These are phyloP conservation scores for Eucalyptus erythrocorys DNA, from an alignment of 345 rosid genomes.

Conservation along the genomic window DNA sequence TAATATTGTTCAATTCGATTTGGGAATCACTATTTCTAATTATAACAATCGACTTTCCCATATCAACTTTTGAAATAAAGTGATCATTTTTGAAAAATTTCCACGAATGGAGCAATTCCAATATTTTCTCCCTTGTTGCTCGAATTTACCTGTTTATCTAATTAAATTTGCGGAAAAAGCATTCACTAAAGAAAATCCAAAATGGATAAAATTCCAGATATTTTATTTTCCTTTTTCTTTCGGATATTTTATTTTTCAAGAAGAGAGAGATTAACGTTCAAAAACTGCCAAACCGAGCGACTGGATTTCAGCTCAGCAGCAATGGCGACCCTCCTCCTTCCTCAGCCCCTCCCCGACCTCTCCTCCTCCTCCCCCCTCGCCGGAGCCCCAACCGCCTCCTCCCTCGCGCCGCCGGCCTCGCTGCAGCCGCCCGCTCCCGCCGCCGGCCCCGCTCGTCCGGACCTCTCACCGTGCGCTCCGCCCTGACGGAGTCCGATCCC, in stretches of 20 bases:
- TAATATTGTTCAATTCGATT: too few species aligned
- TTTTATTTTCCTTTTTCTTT: not conserved
- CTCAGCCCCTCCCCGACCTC: conserved; percentile 18
- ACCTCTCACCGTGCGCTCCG: conserved; percentile 20
- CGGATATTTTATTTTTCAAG: not conserved
- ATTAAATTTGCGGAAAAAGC: not conserved
- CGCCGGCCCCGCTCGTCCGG: conserved; percentile 8
- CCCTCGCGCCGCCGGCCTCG: conserved; percentile 3
- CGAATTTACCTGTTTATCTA: not conserved
- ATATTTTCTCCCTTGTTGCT: not conserved
- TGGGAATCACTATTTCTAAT: too few species aligned
- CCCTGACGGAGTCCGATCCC: conserved; percentile 68
- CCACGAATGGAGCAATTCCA: not conserved
- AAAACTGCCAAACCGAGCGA: not conserved
- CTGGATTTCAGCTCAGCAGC: not conserved
- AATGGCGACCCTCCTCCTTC: conserved; percentile 35
- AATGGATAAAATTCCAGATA: not conserved
- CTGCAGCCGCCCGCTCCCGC: not conserved
- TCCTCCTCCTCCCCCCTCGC: conserved; percentile 1
- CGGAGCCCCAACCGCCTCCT: not conserved
- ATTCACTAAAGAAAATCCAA: not conserved
- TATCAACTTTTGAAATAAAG: not conserved
- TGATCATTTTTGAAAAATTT: not conserved
- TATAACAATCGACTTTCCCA: not conserved
- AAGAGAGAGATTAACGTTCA: not conserved